phyloP scores from a whole-genome alignment of 2,329 filamentous ascomycete genomes.

The Aureobasidium sp. region DNA sequence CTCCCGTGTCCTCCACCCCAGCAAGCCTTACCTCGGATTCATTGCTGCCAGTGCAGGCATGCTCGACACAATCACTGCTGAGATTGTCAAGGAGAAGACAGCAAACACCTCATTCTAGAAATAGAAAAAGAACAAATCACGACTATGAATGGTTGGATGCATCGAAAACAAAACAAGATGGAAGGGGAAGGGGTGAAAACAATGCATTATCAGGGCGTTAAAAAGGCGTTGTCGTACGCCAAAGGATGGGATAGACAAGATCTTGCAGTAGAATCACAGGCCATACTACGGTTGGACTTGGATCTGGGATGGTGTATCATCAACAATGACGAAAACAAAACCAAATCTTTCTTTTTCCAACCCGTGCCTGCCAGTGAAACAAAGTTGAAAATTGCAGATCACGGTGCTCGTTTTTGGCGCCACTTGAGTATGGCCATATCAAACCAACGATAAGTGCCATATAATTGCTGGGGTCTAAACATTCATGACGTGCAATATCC shows the following conservation, averaged over 20 bases:
- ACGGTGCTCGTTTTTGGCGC: no score
- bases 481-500: not conserved
- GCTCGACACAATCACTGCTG: constrained; percentile 41
- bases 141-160: constrained; percentile 7
- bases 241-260: not conserved
- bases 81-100: constrained; percentile 12
- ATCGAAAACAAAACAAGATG: not conserved
- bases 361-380: not conserved
- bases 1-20: constrained; percentile 64
- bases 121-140: not conserved
- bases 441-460: no score
- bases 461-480: not conserved
- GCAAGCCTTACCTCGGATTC: constrained; percentile 73
- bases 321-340: not conserved
- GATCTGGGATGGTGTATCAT: not conserved
- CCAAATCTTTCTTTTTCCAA: not conserved
- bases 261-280: not conserved
- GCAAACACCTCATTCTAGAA: constrained; percentile 13
- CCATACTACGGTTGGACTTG: not conserved
- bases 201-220: constrained; percentile 6
- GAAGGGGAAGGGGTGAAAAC: not conserved
- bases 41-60: constrained; percentile 68
- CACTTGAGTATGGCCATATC: no score
- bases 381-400: not conserved
- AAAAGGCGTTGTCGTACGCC: not conserved